A percentile compares a stretch with the other conserved stretches of the same genome.
Evolutionary conservation across 805 yeast genomes (phyloP).

Genomic region (Candida railenensis): DNA sequence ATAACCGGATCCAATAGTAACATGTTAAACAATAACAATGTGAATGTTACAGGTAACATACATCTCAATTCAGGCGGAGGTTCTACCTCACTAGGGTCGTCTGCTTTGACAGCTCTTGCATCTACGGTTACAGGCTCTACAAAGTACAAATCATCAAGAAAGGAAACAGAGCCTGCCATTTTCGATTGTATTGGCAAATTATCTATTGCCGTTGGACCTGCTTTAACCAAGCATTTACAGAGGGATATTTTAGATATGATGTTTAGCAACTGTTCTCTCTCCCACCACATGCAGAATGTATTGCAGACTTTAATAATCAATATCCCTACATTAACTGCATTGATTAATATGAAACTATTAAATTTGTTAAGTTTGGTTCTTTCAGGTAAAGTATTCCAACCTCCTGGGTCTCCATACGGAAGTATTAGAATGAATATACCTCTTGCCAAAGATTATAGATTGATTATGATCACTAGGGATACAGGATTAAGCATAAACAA

Average conservation of each 20-base stretch:
- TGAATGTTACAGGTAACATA: conserved; percentile 3
- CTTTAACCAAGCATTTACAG: conserved; percentile 83
- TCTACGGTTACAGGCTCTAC: conserved; percentile 38
- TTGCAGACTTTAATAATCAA: conserved; percentile 63
- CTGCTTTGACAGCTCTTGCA: conserved; percentile 20
- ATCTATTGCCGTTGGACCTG: conserved; percentile 89
- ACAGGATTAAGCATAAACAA: conserved; percentile 47
- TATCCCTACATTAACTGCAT: conserved; percentile 76
- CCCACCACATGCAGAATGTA: conserved; percentile 79
- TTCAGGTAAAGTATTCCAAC: conserved; percentile 76
- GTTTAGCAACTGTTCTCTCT: conserved; percentile 72
- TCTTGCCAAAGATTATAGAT: conserved; percentile 77
- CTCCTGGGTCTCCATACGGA: conserved; percentile 83
- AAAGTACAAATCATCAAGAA: conserved; percentile 55
- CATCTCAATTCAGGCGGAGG: conserved; percentile 1
- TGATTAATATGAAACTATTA: conserved; percentile 69
- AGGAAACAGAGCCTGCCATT: conserved; percentile 79
- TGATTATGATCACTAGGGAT: conserved; percentile 67
- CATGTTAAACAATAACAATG: conserved; percentile 2
- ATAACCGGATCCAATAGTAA: not conserved
- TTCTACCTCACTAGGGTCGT: conserved; percentile 5
- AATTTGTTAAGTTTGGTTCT: conserved; percentile 71
- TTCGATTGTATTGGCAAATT: conserved; percentile 86
- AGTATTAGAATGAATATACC: conserved; percentile 55
- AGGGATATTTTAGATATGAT: conserved; percentile 77